Percentiles rank a stretch among this genome's conserved stretches.
Evolutionary conservation across 2,329 filamentous ascomycete genomes (phyloP).

Genomic region (Aspergillus ochraceoroseus): DNA sequence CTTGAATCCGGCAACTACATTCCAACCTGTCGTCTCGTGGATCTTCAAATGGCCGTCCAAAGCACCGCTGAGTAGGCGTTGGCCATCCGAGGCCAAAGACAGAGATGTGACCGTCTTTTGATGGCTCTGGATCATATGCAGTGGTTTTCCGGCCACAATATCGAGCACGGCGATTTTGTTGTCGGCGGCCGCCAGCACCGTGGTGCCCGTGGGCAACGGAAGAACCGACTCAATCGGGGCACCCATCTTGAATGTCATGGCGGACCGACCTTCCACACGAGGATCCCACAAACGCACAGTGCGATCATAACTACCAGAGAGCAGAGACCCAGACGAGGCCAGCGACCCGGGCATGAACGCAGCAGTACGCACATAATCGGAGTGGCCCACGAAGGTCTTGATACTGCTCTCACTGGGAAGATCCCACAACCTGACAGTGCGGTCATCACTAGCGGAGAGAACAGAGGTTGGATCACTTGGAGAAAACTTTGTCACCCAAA

Average conservation of each 20-base stretch:
- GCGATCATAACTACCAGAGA: slow-evolving; percentile 90
- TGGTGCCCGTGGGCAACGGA: slow-evolving; percentile 78
- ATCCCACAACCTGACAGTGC: slow-evolving; percentile 91
- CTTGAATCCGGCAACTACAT: slow-evolving; percentile 90
- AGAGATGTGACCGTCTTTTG: slow-evolving; percentile 96
- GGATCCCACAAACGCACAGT: slow-evolving; percentile 94
- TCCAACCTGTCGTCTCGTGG: slow-evolving; percentile 91
- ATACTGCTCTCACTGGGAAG: slow-evolving; percentile 72
- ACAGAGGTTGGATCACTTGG: slow-evolving; percentile 78
- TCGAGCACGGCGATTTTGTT: slow-evolving; percentile 88
- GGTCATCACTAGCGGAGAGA: slow-evolving; percentile 87
- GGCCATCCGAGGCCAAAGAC: slow-evolving; percentile 72
- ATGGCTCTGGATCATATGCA: slow-evolving; percentile 85
- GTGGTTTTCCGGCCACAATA: slow-evolving; percentile 80
- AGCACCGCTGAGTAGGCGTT: slow-evolving; percentile 77
- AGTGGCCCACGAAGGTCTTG: slow-evolving; percentile 76
- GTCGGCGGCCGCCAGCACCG: slow-evolving; percentile 75
- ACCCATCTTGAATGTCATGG: slow-evolving; percentile 94
- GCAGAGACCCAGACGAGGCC: slow-evolving; percentile 64
- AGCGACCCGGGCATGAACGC: slow-evolving; percentile 68
- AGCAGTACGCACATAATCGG: slow-evolving; percentile 86
- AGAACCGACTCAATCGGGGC: slow-evolving; percentile 85
- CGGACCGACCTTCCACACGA: slow-evolving; percentile 61
- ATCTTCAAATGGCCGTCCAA: slow-evolving; percentile 96
- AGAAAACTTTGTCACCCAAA: slow-evolving; percentile 90